These are phyloP conservation scores for Perkinsus olseni DNA, from an alignment of 169 alveolate genomes.

Conservation along the genomic window DNA sequence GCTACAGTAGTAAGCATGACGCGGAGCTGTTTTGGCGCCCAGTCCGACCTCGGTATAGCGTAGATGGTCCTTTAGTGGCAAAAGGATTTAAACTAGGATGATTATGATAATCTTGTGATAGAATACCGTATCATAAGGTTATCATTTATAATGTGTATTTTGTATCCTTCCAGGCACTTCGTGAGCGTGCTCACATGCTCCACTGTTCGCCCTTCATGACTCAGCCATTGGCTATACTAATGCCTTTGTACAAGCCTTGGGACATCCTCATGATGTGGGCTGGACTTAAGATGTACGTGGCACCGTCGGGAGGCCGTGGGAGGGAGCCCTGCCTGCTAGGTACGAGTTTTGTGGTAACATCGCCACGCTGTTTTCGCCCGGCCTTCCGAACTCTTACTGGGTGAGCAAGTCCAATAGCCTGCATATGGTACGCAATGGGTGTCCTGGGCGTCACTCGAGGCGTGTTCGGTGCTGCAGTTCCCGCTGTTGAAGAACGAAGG, in stretches of 20 bases:
- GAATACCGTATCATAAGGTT: neutral
- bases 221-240: conserved; percentile 63
- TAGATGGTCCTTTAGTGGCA: too few relatives aligned
- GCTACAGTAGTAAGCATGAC: too few relatives aligned
- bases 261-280: conserved; percentile 72
- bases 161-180: conserved; percentile 79
- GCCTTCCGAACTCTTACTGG: conserved; percentile 57
- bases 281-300: conserved; percentile 66
- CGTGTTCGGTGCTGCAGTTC: conserved; percentile 18
- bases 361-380: conserved; percentile 15
- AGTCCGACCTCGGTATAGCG: too few relatives aligned
- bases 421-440: too few relatives aligned
- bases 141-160: too few relatives aligned
- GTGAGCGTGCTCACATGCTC: conserved; percentile 79
- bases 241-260: conserved; percentile 73
- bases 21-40: too few relatives aligned
- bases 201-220: conserved; percentile 73
- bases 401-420: conserved; percentile 43
- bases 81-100: too few relatives aligned
- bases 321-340: neutral
- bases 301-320: neutral
- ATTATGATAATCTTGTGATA: too few relatives aligned
- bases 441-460: too few relatives aligned
- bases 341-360: neutral
- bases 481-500: conserved; percentile 52